Conservation (phyloP, 2,329 filamentous ascomycete genomes). For the Fusarium luffae region DNA sequence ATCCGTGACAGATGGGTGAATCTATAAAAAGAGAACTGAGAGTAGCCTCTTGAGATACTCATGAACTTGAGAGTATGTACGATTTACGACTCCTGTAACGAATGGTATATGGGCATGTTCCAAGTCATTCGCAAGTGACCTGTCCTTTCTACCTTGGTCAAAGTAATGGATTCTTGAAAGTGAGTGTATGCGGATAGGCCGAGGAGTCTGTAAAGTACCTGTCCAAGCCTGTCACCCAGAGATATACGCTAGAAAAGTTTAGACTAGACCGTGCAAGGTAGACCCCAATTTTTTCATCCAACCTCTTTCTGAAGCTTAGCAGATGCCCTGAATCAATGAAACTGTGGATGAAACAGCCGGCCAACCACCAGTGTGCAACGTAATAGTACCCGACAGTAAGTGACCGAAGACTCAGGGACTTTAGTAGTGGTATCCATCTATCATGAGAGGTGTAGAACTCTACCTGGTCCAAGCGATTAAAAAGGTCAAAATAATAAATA, state of each 20-base stretch:
- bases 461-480: not conserved
- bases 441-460: slow-evolving; percentile 10
- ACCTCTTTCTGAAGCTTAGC: not conserved
- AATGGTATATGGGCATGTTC: not conserved
- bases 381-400: not conserved
- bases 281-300: slow-evolving; percentile 15
- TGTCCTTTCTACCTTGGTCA: not conserved
- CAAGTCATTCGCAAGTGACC: not conserved
- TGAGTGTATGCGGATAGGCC: not conserved
- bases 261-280: slow-evolving; percentile 28
- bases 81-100: too few species aligned
- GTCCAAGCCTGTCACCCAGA: slow-evolving; percentile 2
- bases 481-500: not conserved
- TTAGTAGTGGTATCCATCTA: not conserved
- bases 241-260: slow-evolving; percentile 30
- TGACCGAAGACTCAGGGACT: slow-evolving; percentile 2
- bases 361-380: not conserved
- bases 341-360: slow-evolving; percentile 24
- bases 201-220: slow-evolving; percentile 16
- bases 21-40: too few species aligned
- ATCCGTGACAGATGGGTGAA: slow-evolving; percentile 23
- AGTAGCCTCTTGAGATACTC: too few species aligned
- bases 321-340: slow-evolving; percentile 12
- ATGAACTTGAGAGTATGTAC: too few species aligned
- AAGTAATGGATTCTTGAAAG: not conserved